Percentiles rank a stretch among this genome's conserved stretches.
These are phyloP conservation scores for Rhodotorula kratochvilovae DNA, from an alignment of 768 basidiomycete genomes.

Conservation along the genomic window DNA sequence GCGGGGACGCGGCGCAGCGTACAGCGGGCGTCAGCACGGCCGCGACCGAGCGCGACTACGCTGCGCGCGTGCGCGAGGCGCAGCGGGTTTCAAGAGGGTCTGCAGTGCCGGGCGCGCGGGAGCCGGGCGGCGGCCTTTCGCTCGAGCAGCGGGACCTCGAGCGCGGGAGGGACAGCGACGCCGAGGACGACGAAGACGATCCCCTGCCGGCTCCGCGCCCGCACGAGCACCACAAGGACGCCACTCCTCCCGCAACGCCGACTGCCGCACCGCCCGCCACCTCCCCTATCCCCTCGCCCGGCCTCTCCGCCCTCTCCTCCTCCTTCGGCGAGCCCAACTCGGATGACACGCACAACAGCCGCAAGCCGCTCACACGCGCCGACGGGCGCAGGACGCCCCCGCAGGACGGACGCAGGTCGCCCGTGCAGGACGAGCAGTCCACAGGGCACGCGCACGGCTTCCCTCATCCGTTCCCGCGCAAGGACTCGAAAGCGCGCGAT, in stretches of 20 bases:
- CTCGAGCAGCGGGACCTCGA: conserved; percentile 15
- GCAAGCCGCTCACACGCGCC: neutral
- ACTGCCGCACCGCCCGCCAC: neutral
- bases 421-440: neutral
- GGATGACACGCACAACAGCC: neutral
- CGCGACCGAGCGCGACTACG: neutral
- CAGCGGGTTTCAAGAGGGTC: neutral
- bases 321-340: conserved; percentile 9
- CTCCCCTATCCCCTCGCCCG: neutral
- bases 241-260: neutral
- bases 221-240: neutral
- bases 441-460: neutral
- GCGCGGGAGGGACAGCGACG: neutral
- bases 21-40: too few species aligned
- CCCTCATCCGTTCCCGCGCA: neutral
- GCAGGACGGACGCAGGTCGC: neutral
- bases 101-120: neutral
- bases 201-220: neutral
- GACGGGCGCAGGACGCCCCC: too few species aligned
- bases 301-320: neutral
- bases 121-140: neutral
- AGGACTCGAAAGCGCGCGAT: neutral
- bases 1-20: too few species aligned
- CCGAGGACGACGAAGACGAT: conserved; percentile 13
- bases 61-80: neutral